Conservation (phyloP, 1,284 basidiomycete genomes). For the Naganishia albida region DNA sequence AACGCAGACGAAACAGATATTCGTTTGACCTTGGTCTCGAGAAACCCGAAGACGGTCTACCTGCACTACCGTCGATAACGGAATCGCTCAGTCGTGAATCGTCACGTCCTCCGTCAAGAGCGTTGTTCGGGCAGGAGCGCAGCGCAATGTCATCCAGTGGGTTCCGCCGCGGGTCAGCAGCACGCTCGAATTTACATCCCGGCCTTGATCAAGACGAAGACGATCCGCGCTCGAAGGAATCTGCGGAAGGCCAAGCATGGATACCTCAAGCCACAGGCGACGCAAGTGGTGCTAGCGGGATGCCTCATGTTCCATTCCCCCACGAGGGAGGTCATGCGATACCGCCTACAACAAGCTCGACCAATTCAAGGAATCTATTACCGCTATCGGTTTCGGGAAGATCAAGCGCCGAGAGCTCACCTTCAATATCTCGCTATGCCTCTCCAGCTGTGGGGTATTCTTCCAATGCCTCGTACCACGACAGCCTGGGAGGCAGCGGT, state of each 20-base stretch:
- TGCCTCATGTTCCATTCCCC: background rate
- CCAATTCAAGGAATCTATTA: background rate
- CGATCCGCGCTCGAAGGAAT: background rate
- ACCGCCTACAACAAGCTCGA: background rate
- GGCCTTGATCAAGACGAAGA: no score
- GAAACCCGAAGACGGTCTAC: background rate
- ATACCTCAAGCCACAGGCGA: background rate
- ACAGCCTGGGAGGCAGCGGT: conserved; percentile 12
- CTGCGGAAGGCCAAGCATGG: no score
- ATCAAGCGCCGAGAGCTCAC: conserved; percentile 5
- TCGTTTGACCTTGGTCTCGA: conserved; percentile 15
- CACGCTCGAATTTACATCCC: background rate
- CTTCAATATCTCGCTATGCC: conserved; percentile 13
- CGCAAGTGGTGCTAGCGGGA: background rate
- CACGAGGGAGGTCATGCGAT: no score
- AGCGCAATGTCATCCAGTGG: background rate
- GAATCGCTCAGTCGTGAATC: conserved; percentile 20
- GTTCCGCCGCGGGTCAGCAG: background rate
- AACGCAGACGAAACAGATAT: conserved; percentile 21
- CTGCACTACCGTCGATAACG: conserved; percentile 8
- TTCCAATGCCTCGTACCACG: conserved; percentile 10
- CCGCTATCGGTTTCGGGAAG: background rate
- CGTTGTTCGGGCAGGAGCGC: background rate
- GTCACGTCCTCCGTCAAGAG: conserved; percentile 6
- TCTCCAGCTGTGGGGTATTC: conserved; percentile 15